A percentile compares a stretch with the other conserved stretches of the same genome.
These are phyloP conservation scores for Rutstroemia sp. DNA, from an alignment of 2,329 filamentous ascomycete species.

Conservation along the genomic window DNA sequence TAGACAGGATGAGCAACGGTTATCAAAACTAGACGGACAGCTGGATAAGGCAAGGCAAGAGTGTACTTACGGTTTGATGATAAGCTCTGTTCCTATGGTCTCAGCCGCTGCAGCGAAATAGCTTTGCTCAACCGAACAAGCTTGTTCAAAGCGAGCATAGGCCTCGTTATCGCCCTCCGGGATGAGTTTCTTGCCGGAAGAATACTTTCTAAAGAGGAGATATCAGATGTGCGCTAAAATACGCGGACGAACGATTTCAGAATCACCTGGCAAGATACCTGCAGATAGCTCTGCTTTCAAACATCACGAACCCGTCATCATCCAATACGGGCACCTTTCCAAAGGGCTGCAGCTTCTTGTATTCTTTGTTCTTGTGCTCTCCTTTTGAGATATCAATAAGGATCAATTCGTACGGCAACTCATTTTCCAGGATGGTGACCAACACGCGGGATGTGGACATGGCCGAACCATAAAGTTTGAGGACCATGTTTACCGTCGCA, in stretches of 20 bases:
- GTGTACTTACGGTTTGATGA: constrained; percentile 18
- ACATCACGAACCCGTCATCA: constrained; percentile 28
- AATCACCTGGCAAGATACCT: constrained; percentile 19
- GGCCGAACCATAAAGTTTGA: background rate
- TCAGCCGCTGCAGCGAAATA: constrained; percentile 20
- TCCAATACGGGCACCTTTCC: constrained; percentile 30
- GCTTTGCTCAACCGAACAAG: constrained; percentile 23
- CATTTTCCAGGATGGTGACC: constrained; percentile 26
- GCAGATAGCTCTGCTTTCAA: constrained; percentile 30
- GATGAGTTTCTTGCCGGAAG: constrained; percentile 13
- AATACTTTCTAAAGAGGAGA: background rate
- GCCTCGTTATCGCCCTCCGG: constrained; percentile 16
- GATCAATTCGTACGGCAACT: constrained; percentile 26
- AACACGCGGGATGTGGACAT: constrained; percentile 14
- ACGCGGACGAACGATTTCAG: background rate
- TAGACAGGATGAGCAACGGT: background rate
- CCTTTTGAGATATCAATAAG: constrained; percentile 19
- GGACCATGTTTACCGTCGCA: background rate
- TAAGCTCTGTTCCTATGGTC: background rate
- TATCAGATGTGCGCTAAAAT: background rate
- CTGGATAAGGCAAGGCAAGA: background rate
- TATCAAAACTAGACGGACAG: background rate
- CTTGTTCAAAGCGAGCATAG: constrained; percentile 6
- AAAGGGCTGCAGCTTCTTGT: constrained; percentile 29
- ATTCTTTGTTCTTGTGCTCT: constrained; percentile 25